phyloP scores from a whole-genome alignment of 1,284 basidiomycete species.

The Stereum hirsutum region DNA sequence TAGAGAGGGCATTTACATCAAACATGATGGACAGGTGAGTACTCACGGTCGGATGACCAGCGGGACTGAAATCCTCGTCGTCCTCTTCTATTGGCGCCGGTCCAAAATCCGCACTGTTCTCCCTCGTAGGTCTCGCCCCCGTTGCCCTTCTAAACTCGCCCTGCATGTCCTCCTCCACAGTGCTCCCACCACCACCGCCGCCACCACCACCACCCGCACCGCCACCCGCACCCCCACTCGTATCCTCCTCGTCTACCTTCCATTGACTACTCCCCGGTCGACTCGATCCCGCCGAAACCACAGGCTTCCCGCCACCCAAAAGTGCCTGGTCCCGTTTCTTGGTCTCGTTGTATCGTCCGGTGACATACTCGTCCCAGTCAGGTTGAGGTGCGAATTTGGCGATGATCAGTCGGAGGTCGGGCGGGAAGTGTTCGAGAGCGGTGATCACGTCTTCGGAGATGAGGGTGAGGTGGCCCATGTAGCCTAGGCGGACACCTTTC shows the following conservation, averaged over 20 bases:
- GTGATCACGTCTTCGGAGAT: constrained; percentile 88
- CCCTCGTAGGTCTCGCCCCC: constrained; percentile 30
- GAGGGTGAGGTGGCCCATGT: constrained; percentile 95
- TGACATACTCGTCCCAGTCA: constrained; percentile 85
- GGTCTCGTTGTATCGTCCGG: constrained; percentile 77
- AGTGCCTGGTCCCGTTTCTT: constrained; percentile 73
- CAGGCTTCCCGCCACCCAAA: constrained; percentile 78
- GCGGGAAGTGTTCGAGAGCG: constrained; percentile 79
- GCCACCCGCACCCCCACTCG: constrained; percentile 17
- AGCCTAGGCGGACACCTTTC: constrained; percentile 76
- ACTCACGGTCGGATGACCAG: constrained; percentile 45
- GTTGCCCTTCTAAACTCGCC: constrained; percentile 51
- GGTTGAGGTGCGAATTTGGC: constrained; percentile 62
- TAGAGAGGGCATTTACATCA: too few relatives aligned
- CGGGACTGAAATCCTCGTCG: constrained; percentile 25
- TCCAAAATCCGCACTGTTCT: constrained; percentile 62
- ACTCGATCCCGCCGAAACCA: constrained; percentile 31
- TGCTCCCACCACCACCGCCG: constrained; percentile 13
- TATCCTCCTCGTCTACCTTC: constrained; percentile 68
- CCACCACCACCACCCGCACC: constrained; percentile 12
- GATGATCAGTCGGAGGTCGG: constrained; percentile 63
- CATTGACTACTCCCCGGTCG: constrained; percentile 35
- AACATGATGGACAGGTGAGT: too few relatives aligned
- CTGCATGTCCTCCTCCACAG: constrained; percentile 18
- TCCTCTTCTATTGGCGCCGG: constrained; percentile 37